phyloP scores from a whole-genome alignment of 169 alveolate genomes.

The Cryptosporidium muris region DNA sequence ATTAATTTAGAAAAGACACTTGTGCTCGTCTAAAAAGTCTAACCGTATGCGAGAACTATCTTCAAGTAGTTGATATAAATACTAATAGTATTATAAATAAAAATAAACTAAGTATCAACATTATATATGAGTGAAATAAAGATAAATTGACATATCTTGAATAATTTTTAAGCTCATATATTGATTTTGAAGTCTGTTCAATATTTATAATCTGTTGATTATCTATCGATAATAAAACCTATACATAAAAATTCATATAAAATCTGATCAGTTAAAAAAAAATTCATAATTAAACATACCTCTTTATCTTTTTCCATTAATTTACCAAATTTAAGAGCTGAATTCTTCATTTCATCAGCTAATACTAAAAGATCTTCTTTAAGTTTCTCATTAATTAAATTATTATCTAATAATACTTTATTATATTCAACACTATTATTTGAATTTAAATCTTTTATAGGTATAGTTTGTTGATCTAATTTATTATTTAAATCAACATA shows the following conservation, averaged over 20 bases:
- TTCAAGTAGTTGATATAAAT: too few relatives aligned
- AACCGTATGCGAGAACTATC: too few relatives aligned
- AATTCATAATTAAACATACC: constrained; percentile 11
- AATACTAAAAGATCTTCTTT: constrained; percentile 37
- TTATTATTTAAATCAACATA: not conserved
- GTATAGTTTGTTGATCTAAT: not conserved
- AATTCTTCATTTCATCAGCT: constrained; percentile 51
- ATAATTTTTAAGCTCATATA: constrained; percentile 19
- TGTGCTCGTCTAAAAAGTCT: too few relatives aligned
- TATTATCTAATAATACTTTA: not conserved
- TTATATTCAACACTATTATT: constrained; percentile 1
- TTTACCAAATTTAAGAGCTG: constrained; percentile 49
- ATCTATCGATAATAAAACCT: constrained; percentile 26
- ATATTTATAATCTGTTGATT: constrained; percentile 12
- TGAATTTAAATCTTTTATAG: not conserved
- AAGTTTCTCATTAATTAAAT: constrained; percentile 8
- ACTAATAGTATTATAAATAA: constrained; percentile 1
- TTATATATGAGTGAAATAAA: not conserved
- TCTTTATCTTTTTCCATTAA: constrained; percentile 36
- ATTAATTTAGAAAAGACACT: too few relatives aligned
- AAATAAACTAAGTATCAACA: constrained; percentile 14
- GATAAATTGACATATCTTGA: constrained; percentile 15
- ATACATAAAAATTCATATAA: not conserved
- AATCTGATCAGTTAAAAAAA: not conserved
- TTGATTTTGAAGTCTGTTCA: constrained; percentile 29